Evolutionary conservation across 768 basidiomycete genomes (phyloP).

Genomic region (Rhodotorula toruloides): DNA sequence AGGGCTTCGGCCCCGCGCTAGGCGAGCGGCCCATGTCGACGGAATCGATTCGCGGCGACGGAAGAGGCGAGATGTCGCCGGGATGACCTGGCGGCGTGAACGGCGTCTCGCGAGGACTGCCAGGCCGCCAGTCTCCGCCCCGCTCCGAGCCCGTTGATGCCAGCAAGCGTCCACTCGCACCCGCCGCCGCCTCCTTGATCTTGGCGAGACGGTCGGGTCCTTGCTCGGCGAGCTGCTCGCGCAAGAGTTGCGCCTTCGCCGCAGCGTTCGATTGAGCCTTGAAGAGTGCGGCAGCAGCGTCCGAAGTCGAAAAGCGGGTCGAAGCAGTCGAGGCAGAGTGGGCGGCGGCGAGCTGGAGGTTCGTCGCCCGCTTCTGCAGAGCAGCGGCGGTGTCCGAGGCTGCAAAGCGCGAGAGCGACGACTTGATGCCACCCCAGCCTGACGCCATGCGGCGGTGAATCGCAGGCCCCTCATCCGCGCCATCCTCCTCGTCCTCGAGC

Average conservation of each 20-base stretch:
- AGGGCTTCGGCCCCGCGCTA: conserved; percentile 22
- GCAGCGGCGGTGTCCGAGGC: conserved; percentile 29
- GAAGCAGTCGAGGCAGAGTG: conserved; percentile 5
- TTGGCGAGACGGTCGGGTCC: background rate
- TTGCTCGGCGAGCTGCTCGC: conserved; percentile 14
- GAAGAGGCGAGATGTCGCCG: background rate
- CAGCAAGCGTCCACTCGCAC: conserved; percentile 2
- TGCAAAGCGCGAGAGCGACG: conserved; percentile 21
- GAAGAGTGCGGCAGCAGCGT: conserved; percentile 25
- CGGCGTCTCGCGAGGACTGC: conserved; percentile 23
- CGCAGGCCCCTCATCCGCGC: background rate
- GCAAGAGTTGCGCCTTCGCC: conserved; percentile 17
- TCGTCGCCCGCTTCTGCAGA: conserved; percentile 27
- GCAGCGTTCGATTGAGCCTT: conserved; percentile 25
- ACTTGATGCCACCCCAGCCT: conserved; percentile 27
- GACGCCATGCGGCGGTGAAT: background rate
- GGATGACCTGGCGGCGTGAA: conserved; percentile 23
- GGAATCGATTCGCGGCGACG: background rate
- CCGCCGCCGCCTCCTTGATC: conserved; percentile 17
- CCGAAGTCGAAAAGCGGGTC: conserved; percentile 15
- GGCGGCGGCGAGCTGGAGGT: conserved; percentile 29
- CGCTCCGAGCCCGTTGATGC: conserved; percentile 10
- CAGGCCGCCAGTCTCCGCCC: background rate
- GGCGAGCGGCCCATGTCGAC: background rate
- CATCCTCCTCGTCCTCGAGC: background rate